Percentiles rank a stretch among this genome's conserved stretches.
Conservation (phyloP, 345 rosid genomes). For the Dimocarpus longan region DNA sequence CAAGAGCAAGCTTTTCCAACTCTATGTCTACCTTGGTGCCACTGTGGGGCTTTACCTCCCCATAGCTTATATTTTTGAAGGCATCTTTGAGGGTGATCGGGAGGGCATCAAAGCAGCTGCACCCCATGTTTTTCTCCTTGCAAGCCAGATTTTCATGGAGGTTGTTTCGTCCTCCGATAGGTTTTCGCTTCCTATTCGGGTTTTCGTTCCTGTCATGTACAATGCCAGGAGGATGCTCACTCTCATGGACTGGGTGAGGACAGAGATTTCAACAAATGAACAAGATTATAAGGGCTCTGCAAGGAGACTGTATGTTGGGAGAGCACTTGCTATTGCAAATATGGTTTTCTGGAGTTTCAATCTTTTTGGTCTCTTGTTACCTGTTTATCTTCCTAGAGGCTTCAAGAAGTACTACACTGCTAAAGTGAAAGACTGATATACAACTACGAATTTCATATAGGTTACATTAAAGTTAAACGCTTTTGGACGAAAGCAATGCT, state of each 20-base stretch:
- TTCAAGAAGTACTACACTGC: conserved; percentile 63
- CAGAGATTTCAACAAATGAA: conserved; percentile 43
- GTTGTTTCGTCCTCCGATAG: conserved; percentile 61
- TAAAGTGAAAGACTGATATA: conserved; percentile 27
- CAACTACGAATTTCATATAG: no score
- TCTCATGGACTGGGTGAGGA: conserved; percentile 65
- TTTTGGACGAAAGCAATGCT: no score
- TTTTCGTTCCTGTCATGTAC: conserved; percentile 75
- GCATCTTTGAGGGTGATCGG: conserved; percentile 71
- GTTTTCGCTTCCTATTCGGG: conserved; percentile 73
- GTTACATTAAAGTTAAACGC: background rate
- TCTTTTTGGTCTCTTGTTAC: conserved; percentile 81
- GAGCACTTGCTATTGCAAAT: conserved; percentile 66
- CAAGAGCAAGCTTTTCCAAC: conserved; percentile 41
- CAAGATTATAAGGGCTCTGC: conserved; percentile 34
- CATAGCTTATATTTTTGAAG: conserved; percentile 67
- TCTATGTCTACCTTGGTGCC: conserved; percentile 53
- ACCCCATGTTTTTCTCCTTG: conserved; percentile 78
- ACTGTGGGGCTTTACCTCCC: conserved; percentile 70
- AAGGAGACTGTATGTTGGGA: conserved; percentile 55
- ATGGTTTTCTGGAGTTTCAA: conserved; percentile 85
- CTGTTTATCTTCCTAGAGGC: conserved; percentile 80
- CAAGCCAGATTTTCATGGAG: conserved; percentile 86
- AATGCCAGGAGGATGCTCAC: conserved; percentile 70
- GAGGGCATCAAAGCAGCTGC: conserved; percentile 73